These are phyloP conservation scores for Trichophyton benhamiae DNA, from an alignment of 2,329 filamentous ascomycete genomes.

Conservation along the genomic window DNA sequence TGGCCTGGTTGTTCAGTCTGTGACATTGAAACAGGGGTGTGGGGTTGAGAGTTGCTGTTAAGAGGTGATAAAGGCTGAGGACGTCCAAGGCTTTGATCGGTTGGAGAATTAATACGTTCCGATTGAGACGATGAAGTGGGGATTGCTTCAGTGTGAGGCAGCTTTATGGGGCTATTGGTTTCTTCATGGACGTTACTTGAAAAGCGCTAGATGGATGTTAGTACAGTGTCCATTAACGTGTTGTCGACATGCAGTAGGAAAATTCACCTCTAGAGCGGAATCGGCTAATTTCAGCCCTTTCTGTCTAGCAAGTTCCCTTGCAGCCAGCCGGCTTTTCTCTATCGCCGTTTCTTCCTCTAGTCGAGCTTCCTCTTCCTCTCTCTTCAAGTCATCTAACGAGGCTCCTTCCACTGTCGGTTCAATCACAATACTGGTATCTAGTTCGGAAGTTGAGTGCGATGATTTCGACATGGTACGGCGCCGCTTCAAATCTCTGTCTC, in stretches of 20 bases:
- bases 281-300: constrained; percentile 36
- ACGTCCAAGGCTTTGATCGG: not conserved
- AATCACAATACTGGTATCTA: constrained; percentile 16
- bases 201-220: no score
- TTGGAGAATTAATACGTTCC: not conserved
- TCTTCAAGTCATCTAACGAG: constrained; percentile 43
- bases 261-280: constrained; percentile 21
- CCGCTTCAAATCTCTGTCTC: constrained; percentile 18
- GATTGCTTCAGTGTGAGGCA: no score
- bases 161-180: no score
- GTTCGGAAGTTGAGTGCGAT: constrained; percentile 18
- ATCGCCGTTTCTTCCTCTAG: constrained; percentile 46
- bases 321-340: constrained; percentile 42
- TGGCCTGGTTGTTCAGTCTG: not conserved
- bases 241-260: not conserved
- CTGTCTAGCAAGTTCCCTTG: constrained; percentile 42
- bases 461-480: constrained; percentile 16
- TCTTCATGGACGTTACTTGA: no score
- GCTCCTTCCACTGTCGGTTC: constrained; percentile 27
- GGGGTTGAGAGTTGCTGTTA: not conserved
- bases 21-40: not conserved
- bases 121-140: not conserved
- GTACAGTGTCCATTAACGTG: not conserved
- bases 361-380: constrained; percentile 44
- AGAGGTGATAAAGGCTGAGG: not conserved